Evolutionary conservation across 371 early-diverging fungal species (phyloP), one percentile per base, ranked within the genome.

Genomic region (Mortierella sp.): DNA sequence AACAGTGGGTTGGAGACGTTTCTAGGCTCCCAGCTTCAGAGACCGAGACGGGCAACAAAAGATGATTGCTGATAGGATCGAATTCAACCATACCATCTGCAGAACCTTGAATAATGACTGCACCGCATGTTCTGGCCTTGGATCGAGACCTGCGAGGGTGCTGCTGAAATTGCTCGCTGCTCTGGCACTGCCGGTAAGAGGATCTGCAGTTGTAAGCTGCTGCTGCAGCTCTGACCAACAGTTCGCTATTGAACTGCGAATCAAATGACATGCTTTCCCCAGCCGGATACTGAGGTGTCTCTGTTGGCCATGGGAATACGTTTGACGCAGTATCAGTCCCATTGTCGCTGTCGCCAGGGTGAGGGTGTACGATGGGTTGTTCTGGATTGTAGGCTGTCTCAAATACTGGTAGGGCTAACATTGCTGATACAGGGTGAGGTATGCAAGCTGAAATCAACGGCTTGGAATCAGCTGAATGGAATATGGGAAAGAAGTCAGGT

Each of bases 131-230:
- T 28, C 16, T 55, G 28, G 35, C 39, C 43, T 22, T 37, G 35
- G 57, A 55, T 37, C 16, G 39, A 1, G 57, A 40, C 26, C 40
- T n/a, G 3, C 18, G 28, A 14, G 52, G 24, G 3, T 10, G 51
- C 32, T 59, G 68, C 16, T 18, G 45, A 22, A 45, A 18, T 35
- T 61, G 68, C 37, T 61, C 11, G 20, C 52, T 22, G 39, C 61
- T 20, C 45, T 24, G 24, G 51, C 49, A 58, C 47, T 66, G 77
- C 57, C 43, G 52, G 35, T 79, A 78, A n/a, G 64, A 61, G 8
- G 55, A 54, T 51, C 63, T 66, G 59, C 61, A 67, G n/a, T 64
- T 73, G 52, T 73, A 70, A 1, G 18, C 39, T 5, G 12, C 37
- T n/a, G 52, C 62, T 0, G 18, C 20, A 0, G 73, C 26, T 55